These are phyloP conservation scores for rapeseed (Brassica napus) DNA, from an alignment of 345 rosid species.

Conservation along the genomic window DNA sequence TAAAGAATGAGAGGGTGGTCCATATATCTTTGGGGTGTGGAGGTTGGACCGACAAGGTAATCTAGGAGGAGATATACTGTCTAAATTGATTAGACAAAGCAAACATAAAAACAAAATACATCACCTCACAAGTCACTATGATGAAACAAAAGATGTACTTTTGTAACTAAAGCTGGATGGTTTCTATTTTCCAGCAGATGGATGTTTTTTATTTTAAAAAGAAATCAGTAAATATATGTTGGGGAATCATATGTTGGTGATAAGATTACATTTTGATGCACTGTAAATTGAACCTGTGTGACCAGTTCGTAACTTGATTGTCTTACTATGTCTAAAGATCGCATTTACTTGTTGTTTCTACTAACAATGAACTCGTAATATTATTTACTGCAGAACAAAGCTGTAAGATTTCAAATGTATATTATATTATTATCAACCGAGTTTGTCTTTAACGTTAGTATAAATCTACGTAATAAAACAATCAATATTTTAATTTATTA, in stretches of 20 bases:
- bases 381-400: too few relatives aligned
- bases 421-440: too few relatives aligned
- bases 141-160: slow-evolving; percentile 32
- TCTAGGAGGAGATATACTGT: slow-evolving; percentile 43
- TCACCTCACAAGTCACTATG: slow-evolving; percentile 38
- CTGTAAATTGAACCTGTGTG: background rate
- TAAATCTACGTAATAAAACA: too few relatives aligned
- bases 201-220: background rate
- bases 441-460: too few relatives aligned
- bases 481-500: too few relatives aligned
- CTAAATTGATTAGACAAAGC: slow-evolving; percentile 42
- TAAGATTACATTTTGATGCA: slow-evolving; percentile 19
- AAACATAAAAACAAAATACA: slow-evolving; percentile 29
- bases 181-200: background rate
- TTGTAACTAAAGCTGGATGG: slow-evolving; percentile 25
- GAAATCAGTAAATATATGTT: background rate
- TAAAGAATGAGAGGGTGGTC: slow-evolving; percentile 28
- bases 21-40: slow-evolving; percentile 32
- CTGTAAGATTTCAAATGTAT: too few relatives aligned
- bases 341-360: background rate
- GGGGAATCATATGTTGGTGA: slow-evolving; percentile 20
- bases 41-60: slow-evolving; percentile 43
- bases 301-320: background rate
- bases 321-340: background rate
- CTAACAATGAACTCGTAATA: too few relatives aligned